Percentiles rank a stretch among this genome's conserved stretches.
phyloP scores from a whole-genome alignment of 1,284 basidiomycete genomes.

The Pseudozyma hubeiensis region DNA sequence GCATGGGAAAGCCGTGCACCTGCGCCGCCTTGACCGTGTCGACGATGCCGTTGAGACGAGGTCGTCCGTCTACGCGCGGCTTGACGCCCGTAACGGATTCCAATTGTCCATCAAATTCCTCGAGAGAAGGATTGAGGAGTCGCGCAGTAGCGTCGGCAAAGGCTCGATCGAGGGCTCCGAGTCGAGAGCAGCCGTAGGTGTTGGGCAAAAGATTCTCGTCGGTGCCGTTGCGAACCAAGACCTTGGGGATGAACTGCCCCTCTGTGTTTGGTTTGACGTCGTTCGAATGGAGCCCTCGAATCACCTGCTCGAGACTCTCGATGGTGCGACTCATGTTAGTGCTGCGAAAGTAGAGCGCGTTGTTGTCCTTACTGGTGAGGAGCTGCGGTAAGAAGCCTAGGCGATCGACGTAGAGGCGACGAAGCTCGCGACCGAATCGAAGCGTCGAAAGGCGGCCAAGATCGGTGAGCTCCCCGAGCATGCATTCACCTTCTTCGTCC shows the following conservation, averaged over 20 bases:
- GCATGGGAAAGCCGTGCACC: constrained; percentile 75
- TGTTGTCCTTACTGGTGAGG: constrained; percentile 42
- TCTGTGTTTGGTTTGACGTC: constrained; percentile 19
- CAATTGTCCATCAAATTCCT: constrained; percentile 76
- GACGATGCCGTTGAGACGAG: constrained; percentile 81
- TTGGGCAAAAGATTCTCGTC: constrained; percentile 83
- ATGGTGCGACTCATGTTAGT: constrained; percentile 83
- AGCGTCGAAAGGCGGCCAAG: constrained; percentile 79
- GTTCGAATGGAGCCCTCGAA: constrained; percentile 72
- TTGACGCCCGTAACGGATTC: constrained; percentile 79
- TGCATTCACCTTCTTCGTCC: constrained; percentile 64
- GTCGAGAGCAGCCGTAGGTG: constrained; percentile 76
- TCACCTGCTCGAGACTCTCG: constrained; percentile 80
- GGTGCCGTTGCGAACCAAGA: constrained; percentile 68
- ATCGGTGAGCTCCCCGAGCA: constrained; percentile 83
- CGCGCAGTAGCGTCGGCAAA: constrained; percentile 70
- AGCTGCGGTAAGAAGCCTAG: constrained; percentile 70
- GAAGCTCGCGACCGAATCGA: constrained; percentile 75
- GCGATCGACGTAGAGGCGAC: constrained; percentile 78
- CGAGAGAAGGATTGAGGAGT: constrained; percentile 77
- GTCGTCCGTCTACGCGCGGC: constrained; percentile 80
- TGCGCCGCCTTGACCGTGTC: constrained; percentile 76
- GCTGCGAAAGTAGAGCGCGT: constrained; percentile 70
- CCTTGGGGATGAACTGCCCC: constrained; percentile 45
- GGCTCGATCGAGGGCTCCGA: constrained; percentile 66